Percentiles rank a stretch among this genome's conserved stretches.
Conservation (phyloP, 805 yeast genomes). For the Maudiozyma bulderi region DNA sequence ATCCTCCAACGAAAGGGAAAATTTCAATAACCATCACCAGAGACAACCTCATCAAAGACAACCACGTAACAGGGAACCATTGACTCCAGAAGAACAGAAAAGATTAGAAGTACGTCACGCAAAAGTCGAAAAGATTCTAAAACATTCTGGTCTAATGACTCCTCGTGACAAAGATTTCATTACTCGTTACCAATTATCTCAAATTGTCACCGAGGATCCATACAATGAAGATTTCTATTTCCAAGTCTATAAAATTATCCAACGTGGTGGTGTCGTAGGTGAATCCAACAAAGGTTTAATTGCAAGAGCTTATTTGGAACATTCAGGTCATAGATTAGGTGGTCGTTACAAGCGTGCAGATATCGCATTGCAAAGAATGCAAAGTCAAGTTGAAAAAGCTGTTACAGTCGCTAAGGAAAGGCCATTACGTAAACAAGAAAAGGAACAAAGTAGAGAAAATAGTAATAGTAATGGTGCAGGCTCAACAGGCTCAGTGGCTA, state of each 20-base stretch:
- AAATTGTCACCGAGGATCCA: conserved; percentile 94
- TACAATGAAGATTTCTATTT: conserved; percentile 93
- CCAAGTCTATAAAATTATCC: conserved; percentile 78
- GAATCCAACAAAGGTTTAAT: conserved; percentile 58
- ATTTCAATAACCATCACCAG: neutral
- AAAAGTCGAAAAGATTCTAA: conserved; percentile 64
- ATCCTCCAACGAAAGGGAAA: neutral
- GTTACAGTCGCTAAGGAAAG: conserved; percentile 90
- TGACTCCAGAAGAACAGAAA: conserved; percentile 67
- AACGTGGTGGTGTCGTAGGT: conserved; percentile 35
- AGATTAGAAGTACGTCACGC: conserved; percentile 58
- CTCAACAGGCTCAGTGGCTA: neutral
- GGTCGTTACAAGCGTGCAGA: conserved; percentile 79
- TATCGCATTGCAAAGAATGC: conserved; percentile 92
- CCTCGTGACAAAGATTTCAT: conserved; percentile 95
- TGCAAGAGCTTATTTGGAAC: conserved; percentile 86
- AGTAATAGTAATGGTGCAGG: too few relatives aligned
- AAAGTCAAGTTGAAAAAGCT: conserved; percentile 93
- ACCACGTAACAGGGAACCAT: conserved; percentile 30
- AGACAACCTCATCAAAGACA: conserved; percentile 9
- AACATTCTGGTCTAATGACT: conserved; percentile 89
- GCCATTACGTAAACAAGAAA: conserved; percentile 50
- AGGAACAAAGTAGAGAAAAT: conserved; percentile 9
- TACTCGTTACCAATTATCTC: conserved; percentile 87
- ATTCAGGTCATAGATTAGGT: conserved; percentile 83